Conservation (phyloP, 2,329 filamentous ascomycete species). For the Apiospora malaysiana region DNA sequence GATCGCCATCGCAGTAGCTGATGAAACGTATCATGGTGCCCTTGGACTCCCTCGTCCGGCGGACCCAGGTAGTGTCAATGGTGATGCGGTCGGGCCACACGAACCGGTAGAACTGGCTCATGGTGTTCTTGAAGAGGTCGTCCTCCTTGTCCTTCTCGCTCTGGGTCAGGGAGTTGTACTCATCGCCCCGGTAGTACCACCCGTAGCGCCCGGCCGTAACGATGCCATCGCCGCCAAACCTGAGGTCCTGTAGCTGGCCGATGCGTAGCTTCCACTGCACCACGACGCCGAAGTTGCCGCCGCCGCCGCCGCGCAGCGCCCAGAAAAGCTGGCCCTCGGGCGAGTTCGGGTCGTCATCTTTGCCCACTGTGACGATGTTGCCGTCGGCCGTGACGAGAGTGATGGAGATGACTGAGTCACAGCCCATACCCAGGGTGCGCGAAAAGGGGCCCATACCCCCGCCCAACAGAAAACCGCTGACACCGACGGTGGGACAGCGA, state of each 20-base stretch:
- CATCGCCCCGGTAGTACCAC: constrained; percentile 28
- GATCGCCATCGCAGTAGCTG: neutral
- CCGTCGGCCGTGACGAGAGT: constrained; percentile 42
- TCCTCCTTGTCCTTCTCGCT: neutral
- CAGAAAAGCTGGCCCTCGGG: constrained; percentile 43
- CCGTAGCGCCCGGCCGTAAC: constrained; percentile 36
- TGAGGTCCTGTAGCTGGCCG: constrained; percentile 22
- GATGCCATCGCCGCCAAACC: neutral
- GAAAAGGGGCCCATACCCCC: constrained; percentile 46
- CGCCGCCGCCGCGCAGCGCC: constrained; percentile 47
- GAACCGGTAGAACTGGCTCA: constrained; percentile 35
- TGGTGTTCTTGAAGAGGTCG: constrained; percentile 30
- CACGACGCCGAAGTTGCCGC: constrained; percentile 48
- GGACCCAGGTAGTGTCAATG: constrained; percentile 36
- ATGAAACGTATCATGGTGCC: neutral
- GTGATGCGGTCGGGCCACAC: constrained; percentile 37
- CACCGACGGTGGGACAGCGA: constrained; percentile 43
- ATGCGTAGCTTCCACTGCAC: constrained; percentile 38
- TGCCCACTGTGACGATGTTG: constrained; percentile 29
- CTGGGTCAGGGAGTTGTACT: neutral
- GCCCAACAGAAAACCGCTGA: constrained; percentile 46
- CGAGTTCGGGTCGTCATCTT: constrained; percentile 28
- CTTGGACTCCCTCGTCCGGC: constrained; percentile 18
- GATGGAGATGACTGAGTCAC: constrained; percentile 42
- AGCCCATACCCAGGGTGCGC: constrained; percentile 42